Evolutionary conservation across 805 yeast species (phyloP), one percentile per base, ranked within the genome.

Genomic region (Tetrapisispora namnaoensis): DNA sequence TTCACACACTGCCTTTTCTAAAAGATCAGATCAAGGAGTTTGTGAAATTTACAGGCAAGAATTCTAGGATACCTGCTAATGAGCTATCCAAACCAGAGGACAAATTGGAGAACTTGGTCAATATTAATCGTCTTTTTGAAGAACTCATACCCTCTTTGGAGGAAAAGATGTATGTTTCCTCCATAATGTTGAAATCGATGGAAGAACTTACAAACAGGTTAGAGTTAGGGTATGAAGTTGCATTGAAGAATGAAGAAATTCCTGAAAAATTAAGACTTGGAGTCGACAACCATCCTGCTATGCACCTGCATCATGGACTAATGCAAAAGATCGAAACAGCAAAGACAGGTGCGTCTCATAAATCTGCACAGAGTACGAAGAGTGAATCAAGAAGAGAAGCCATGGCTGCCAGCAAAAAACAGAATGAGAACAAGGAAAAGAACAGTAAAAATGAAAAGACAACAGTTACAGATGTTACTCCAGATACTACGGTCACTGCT

Each of bases 101-200:
- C 16, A 64, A 63, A 48, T 47, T 57, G 48, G 50, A 58, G 32
- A 61, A 63, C 53, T 44, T 61, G 22, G 67, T 63, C 37, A 48
- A 52, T 13, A 71, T 78, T 30, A 71, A 75, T 32, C 55, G 56
- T 16, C 55, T 72, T 34, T 70, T 79, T 18, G 71, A 73, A 53
- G 95, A 86, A 50, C 73, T 91, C 49, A 80, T 91, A 71, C 97
- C 98, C 0, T 86, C 96, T 52, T 68, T 91, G 48, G 98, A 91
- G 63, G 97, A 93, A 64, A 93, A 93, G 67, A 88, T 93, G 95
- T 97, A 91, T 65, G 96, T 93, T 39, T 91, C 97, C 4, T 83
- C 91, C 1, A 82, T 87, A 37, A 96, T 97, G 21, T 76, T 86
- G 30, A 97, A 90, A 57, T 75, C 82, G 13, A 75, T 89, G 42